These are phyloP conservation scores for Rhodosporidiobolus odoratus DNA, from an alignment of 768 basidiomycete species.

Conservation along the genomic window DNA sequence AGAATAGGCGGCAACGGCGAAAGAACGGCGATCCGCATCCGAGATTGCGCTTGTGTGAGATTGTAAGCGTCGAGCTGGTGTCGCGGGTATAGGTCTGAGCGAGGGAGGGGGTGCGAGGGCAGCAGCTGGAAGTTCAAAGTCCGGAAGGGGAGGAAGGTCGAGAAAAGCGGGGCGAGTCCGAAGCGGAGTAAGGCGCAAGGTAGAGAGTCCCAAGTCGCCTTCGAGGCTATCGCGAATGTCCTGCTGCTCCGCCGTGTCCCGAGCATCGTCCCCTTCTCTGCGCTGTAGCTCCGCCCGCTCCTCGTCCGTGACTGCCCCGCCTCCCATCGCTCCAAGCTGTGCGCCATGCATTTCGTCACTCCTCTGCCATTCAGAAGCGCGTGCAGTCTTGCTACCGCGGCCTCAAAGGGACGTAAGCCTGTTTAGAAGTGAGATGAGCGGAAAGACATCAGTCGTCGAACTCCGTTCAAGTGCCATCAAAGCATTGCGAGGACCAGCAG, in stretches of 20 bases:
- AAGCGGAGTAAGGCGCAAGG: neutral
- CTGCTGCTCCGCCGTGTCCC: conserved; percentile 10
- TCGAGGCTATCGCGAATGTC: conserved; percentile 21
- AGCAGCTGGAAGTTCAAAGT: conserved; percentile 21
- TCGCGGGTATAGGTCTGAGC: neutral
- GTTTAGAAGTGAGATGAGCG: neutral
- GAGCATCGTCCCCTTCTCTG: neutral
- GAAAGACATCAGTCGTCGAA: too few species aligned
- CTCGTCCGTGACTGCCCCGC: neutral
- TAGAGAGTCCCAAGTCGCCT: conserved; percentile 12
- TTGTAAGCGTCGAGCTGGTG: neutral
- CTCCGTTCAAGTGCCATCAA: too few species aligned
- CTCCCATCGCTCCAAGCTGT: conserved; percentile 19
- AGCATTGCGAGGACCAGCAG: too few species aligned
- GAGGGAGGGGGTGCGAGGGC: conserved; percentile 14
- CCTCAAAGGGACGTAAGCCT: neutral
- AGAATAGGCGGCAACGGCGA: neutral
- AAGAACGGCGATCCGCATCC: neutral
- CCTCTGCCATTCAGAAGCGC: conserved; percentile 20
- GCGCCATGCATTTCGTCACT: conserved; percentile 14
- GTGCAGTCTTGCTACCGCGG: too few species aligned
- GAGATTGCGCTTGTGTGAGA: neutral
- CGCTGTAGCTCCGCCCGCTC: neutral
- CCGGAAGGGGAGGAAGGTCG: conserved; percentile 22
- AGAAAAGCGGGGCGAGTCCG: conserved; percentile 13